Conservation (phyloP, 2,329 filamentous ascomycete species). For the Monosporascus ibericus region DNA sequence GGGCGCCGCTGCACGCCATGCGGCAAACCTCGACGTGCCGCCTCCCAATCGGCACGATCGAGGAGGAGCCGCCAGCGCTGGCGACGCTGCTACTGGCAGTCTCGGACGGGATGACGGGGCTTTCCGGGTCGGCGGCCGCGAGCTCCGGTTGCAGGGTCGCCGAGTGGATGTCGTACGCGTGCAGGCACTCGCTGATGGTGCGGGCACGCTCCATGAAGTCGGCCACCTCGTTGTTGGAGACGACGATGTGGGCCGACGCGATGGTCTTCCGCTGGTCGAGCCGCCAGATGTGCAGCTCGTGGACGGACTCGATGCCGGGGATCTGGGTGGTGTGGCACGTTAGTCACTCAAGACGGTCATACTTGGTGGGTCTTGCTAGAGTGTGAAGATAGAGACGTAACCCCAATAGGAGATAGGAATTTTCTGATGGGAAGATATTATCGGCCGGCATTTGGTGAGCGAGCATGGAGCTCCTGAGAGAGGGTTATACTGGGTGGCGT, state of each 20-base stretch:
- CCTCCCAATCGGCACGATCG: slow-evolving; percentile 22
- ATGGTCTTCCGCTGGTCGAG: slow-evolving; percentile 65
- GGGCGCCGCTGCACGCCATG: slow-evolving; percentile 22
- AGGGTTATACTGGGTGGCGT: too few relatives aligned
- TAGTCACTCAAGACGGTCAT: slow-evolving; percentile 8
- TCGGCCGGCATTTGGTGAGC: too few relatives aligned
- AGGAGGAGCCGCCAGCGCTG: slow-evolving; percentile 1
- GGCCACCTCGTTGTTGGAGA: slow-evolving; percentile 49
- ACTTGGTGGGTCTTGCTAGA: background rate
- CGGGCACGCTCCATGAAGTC: slow-evolving; percentile 56
- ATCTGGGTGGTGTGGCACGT: slow-evolving; percentile 37
- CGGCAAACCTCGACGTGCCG: slow-evolving; percentile 22
- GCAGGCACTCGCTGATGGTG: slow-evolving; percentile 61
- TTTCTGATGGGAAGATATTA: background rate
- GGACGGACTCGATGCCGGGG: slow-evolving; percentile 58
- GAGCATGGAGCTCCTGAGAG: too few relatives aligned
- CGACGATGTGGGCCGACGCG: slow-evolving; percentile 63
- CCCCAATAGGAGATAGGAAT: background rate
- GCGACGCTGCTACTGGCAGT: background rate
- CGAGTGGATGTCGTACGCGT: slow-evolving; percentile 68
- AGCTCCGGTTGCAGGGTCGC: slow-evolving; percentile 64
- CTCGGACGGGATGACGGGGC: background rate
- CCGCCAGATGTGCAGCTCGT: slow-evolving; percentile 70
- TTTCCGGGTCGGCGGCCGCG: slow-evolving; percentile 3
- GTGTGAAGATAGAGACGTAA: background rate